Evolutionary conservation across 495 filamentous ascomycete species (phyloP).

Genomic region (Astrothelium macrocarpum): DNA sequence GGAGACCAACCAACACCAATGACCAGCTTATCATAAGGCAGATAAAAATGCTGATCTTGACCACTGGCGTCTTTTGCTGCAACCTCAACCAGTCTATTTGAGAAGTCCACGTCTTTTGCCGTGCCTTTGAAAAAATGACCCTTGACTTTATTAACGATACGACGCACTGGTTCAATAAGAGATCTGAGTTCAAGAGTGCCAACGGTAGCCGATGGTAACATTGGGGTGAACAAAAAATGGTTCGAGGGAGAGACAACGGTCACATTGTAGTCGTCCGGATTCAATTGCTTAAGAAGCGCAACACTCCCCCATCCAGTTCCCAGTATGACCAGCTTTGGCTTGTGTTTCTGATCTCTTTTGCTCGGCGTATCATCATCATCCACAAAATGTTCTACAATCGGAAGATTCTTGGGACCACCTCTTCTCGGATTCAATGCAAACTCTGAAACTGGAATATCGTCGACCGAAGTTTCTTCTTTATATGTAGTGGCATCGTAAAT

Average conservation of each 20-base stretch:
- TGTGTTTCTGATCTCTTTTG: conserved; percentile 61
- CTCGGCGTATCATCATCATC: conserved; percentile 74
- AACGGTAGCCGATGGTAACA: conserved; percentile 93
- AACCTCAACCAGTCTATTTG: conserved; percentile 80
- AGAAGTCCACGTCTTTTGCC: conserved; percentile 85
- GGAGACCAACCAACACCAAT: conserved; percentile 68
- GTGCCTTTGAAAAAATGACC: conserved; percentile 85
- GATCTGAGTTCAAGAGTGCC: conserved; percentile 87
- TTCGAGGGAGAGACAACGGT: conserved; percentile 90
- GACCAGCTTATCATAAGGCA: conserved; percentile 98
- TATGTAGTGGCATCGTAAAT: conserved; percentile 92
- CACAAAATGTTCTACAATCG: conserved; percentile 75
- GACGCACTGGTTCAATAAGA: conserved; percentile 83
- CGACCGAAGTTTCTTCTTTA: conserved; percentile 49
- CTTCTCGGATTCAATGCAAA: conserved; percentile 68
- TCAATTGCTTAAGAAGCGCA: conserved; percentile 79
- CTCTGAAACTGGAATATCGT: conserved; percentile 73
- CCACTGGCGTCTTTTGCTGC: conserved; percentile 63
- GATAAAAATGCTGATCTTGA: conserved; percentile 68
- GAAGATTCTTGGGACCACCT: conserved; percentile 93
- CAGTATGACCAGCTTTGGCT: conserved; percentile 83
- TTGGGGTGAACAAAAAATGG: conserved; percentile 96
- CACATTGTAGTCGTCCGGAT: conserved; percentile 85
- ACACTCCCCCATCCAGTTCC: conserved; percentile 95
- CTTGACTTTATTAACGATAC: conserved; percentile 63